phyloP scores from a whole-genome alignment of 2,329 filamentous ascomycete genomes.

The Penicillium olsonii region DNA sequence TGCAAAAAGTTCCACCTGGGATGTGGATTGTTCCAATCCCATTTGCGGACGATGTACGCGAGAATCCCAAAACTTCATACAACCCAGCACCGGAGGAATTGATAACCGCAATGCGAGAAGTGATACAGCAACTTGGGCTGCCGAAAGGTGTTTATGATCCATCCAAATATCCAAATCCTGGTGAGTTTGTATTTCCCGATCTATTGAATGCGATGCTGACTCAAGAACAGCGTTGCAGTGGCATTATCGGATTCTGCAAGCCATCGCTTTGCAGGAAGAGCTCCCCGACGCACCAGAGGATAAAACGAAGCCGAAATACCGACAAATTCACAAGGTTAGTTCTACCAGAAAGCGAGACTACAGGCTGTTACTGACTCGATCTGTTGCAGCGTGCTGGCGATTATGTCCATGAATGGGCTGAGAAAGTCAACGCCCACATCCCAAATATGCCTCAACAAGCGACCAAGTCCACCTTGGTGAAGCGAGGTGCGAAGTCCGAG shows the following conservation, averaged over 20 bases:
- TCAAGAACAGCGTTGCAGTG: conserved; percentile 69
- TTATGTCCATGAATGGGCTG: conserved; percentile 76
- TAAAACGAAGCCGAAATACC: conserved; percentile 79
- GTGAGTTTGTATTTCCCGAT: conserved; percentile 28
- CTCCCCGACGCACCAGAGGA: conserved; percentile 74
- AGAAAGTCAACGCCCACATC: conserved; percentile 63
- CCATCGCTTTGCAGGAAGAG: conserved; percentile 88
- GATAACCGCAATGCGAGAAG: conserved; percentile 76
- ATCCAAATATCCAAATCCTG: conserved; percentile 82
- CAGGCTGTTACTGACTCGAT: neutral
- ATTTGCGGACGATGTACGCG: conserved; percentile 83
- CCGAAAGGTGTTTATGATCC: conserved; percentile 85
- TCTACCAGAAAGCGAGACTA: neutral
- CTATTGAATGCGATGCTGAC: neutral
- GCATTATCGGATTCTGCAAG: conserved; percentile 94
- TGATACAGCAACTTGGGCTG: conserved; percentile 84
- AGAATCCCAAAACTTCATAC: conserved; percentile 63
- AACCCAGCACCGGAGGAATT: conserved; percentile 67
- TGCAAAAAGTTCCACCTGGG: conserved; percentile 75
- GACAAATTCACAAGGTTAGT: conserved; percentile 75
- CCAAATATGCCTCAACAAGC: conserved; percentile 41
- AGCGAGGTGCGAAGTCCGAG: conserved; percentile 43
- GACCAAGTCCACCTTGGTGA: conserved; percentile 49
- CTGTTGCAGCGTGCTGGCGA: conserved; percentile 66
- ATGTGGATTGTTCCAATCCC: conserved; percentile 88